A percentile compares a stretch with the other conserved stretches of the same genome.
Evolutionary conservation across 257 asterid genomes (phyloP).

Genomic region (Lantana camara): DNA sequence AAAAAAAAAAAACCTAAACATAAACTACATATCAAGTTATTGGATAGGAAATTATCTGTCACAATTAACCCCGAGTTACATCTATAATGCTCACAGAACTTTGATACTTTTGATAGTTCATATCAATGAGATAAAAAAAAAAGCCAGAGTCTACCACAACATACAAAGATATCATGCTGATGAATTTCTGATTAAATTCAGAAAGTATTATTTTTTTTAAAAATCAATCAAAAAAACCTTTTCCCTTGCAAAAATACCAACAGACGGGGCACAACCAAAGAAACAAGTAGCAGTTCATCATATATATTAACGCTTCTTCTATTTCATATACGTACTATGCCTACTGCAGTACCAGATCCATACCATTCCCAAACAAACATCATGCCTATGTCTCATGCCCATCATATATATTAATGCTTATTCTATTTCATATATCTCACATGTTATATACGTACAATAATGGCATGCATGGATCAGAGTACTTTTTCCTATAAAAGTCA

Average conservation of each 20-base stretch:
- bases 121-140: neutral
- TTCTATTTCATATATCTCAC: too few species aligned
- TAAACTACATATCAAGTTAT: neutral
- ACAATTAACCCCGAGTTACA: neutral
- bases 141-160: neutral
- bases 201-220: neutral
- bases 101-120: neutral
- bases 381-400: too few species aligned
- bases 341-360: constrained; percentile 10
- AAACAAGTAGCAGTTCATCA: neutral
- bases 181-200: neutral
- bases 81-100: constrained; percentile 4
- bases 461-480: too few species aligned
- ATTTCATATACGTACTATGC: too few species aligned
- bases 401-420: too few species aligned
- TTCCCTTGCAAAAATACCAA: constrained; percentile 5
- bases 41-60: neutral
- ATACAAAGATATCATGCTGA: neutral
- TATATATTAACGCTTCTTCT: too few species aligned
- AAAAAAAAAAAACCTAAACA: neutral
- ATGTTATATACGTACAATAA: too few species aligned
- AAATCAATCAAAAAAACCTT: neutral
- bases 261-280: too few species aligned
- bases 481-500: too few species aligned
- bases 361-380: neutral